Evolutionary conservation across 768 basidiomycete genomes (phyloP), one percentile per base, ranked within the genome.

Genomic region (Scleroderma bovista): DNA sequence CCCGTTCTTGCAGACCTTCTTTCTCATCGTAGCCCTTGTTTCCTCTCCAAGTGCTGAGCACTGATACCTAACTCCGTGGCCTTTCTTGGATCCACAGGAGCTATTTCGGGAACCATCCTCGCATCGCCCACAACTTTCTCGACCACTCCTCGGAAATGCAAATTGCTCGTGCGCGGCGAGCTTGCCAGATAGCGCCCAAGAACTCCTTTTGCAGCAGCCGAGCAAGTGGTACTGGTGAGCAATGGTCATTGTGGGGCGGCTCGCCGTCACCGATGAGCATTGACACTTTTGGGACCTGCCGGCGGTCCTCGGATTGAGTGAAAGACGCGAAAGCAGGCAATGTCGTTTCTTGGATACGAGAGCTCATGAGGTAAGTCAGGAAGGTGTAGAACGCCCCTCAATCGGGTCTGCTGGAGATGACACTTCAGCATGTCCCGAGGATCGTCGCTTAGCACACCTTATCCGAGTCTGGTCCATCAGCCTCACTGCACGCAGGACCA

Each of bases 351-450:
- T 32, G n/a, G 10, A 68, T 57, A 20, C 60, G 64, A 17, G 52
- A 39, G 1, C 43, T 1, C n/a, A 68, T 46, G 17, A 22, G 51
- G 3, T 9, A 56, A 10, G 24, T 56, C 51, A 1, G 53, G 56
- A 39, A 9, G 65, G 46, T 8, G 69, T 59, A 0, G 65, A 65
- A 16, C 42, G 57, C 6, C 48, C 62, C 15, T 54, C 53, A n/a
- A 53, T 52, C 8, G 5, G 17, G 66, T 61, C 17, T 53, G 53
- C 29, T 59, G 56, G 15, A 60, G 39, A 46, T 72, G 69, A 51
- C 63, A 69, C 12, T 54, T 19, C 47, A 78, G 59, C 66, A 81
- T 72, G 17, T 79, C 74, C 11, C 63, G 67, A 52, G 71, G 78
- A 39, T 81, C 65, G 51, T 6, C 43, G 56, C 36, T 50, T 55